Conservation (phyloP, 179 eudicot genomes). For the Carnegiea gigantea region DNA sequence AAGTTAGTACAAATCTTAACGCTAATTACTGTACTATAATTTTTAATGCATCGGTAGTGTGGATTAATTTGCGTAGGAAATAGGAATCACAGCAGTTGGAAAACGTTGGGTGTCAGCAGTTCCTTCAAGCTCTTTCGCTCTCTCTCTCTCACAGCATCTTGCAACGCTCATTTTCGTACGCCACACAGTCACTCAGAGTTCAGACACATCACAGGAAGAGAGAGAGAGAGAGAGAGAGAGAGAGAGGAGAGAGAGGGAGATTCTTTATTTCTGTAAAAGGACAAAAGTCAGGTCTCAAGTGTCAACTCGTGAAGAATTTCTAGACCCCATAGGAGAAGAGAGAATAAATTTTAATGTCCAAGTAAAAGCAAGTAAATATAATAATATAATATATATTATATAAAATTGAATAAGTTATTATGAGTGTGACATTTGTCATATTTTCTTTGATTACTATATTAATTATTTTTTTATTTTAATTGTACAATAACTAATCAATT, state of each 20-base stretch:
- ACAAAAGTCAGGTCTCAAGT: constrained; percentile 18
- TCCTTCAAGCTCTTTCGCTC: neutral
- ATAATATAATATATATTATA: too few species aligned
- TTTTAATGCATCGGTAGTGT: neutral
- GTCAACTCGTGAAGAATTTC: constrained; percentile 10
- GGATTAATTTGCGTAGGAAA: neutral
- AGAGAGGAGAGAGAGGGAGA: neutral
- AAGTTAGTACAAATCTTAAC: neutral
- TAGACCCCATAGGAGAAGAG: too few species aligned
- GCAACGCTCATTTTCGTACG: constrained; percentile 14
- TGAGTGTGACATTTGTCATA: too few species aligned
- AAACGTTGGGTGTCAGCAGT: constrained; percentile 18
- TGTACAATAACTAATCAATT: too few species aligned
- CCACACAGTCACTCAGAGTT: constrained; percentile 10
- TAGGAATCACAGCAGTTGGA: constrained; percentile 8
- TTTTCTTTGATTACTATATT: too few species aligned
- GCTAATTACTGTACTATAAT: neutral
- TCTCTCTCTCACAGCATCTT: constrained; percentile 1
- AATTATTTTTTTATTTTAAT: too few species aligned
- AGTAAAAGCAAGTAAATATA: too few species aligned
- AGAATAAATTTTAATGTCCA: too few species aligned
- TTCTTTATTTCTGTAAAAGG: neutral
- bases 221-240: neutral
- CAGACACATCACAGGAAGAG: constrained; percentile 24
- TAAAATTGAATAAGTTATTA: too few species aligned